phyloP scores from a whole-genome alignment of 441 rosid species.

The Populus tomentosa region DNA sequence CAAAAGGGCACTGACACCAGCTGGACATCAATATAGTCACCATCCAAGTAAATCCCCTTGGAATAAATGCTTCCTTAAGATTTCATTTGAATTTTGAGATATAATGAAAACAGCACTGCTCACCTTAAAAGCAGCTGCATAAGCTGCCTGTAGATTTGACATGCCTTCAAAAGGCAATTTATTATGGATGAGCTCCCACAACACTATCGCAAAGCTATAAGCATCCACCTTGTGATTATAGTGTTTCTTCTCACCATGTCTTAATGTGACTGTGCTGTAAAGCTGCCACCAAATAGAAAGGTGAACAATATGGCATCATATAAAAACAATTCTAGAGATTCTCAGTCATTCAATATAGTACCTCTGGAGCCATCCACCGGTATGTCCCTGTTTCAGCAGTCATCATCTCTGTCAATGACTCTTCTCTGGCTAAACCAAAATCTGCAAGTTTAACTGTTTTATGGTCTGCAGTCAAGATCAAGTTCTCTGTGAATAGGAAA shows the following conservation, averaged over 20 bases:
- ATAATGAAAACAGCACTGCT: background rate
- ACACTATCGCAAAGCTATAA: slow-evolving; percentile 89
- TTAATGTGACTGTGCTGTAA: slow-evolving; percentile 89
- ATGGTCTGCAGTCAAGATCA: slow-evolving; percentile 78
- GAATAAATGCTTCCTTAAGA: background rate
- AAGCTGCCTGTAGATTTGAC: slow-evolving; percentile 98
- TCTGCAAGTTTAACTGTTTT: slow-evolving; percentile 88
- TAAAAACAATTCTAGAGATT: background rate
- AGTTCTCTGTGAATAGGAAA: slow-evolving; percentile 56
- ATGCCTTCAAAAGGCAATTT: slow-evolving; percentile 98
- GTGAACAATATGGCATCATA: background rate
- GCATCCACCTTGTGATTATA: slow-evolving; percentile 93
- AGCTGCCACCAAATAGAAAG: slow-evolving; percentile 43
- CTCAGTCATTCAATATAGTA: slow-evolving; percentile 15
- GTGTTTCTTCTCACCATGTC: slow-evolving; percentile 95
- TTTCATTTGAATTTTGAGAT: background rate
- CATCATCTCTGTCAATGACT: slow-evolving; percentile 97
- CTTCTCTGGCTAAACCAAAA: slow-evolving; percentile 98
- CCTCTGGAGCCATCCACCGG: slow-evolving; percentile 99
- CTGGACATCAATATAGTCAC: background rate
- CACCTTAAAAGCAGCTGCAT: slow-evolving; percentile 98
- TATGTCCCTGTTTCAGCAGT: slow-evolving; percentile 98
- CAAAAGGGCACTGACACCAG: background rate
- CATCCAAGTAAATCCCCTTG: background rate
- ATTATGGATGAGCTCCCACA: slow-evolving; percentile 94